These are phyloP conservation scores for Metschnikowia chrysomelidarum DNA, from an alignment of 805 yeast genomes.

Conservation along the genomic window DNA sequence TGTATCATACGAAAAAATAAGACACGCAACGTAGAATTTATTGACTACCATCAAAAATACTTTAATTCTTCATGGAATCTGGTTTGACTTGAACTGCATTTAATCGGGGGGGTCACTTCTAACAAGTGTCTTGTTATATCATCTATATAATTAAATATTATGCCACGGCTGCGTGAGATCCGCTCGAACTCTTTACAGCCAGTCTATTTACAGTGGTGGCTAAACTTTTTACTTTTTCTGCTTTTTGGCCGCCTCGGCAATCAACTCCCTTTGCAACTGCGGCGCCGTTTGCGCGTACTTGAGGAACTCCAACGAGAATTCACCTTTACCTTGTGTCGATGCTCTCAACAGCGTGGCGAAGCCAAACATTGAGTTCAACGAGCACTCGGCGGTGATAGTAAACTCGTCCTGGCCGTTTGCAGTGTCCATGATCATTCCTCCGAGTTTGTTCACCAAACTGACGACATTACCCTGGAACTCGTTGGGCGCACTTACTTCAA, in stretches of 20 bases:
- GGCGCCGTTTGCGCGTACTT: slow-evolving; percentile 89
- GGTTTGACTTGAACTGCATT: too few species aligned
- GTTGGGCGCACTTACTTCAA: slow-evolving; percentile 88
- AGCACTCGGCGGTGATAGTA: slow-evolving; percentile 89
- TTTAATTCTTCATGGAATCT: too few species aligned
- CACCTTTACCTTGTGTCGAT: slow-evolving; percentile 98
- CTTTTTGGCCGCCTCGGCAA: slow-evolving; percentile 65
- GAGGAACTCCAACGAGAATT: slow-evolving; percentile 91
- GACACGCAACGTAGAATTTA: too few species aligned
- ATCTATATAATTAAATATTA: too few species aligned
- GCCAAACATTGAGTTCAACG: slow-evolving; percentile 95
- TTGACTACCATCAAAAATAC: too few species aligned
- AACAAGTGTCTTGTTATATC: too few species aligned
- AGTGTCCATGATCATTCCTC: slow-evolving; percentile 91
- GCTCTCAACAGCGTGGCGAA: slow-evolving; percentile 95
- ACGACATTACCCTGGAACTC: slow-evolving; percentile 95
- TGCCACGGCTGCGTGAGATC: too few species aligned
- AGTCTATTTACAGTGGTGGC: slow-evolving; percentile 11
- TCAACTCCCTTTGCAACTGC: slow-evolving; percentile 84
- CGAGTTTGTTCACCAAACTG: slow-evolving; percentile 85
- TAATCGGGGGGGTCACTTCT: too few species aligned
- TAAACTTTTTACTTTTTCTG: slow-evolving; percentile 13
- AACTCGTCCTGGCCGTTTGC: slow-evolving; percentile 94
- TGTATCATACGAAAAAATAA: slow-evolving; percentile 22
- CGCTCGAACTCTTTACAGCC: too few species aligned